Evolutionary conservation across 2,329 filamentous ascomycete species (phyloP), one percentile per base, ranked within the genome.

Genomic region (Septoria petroselini): DNA sequence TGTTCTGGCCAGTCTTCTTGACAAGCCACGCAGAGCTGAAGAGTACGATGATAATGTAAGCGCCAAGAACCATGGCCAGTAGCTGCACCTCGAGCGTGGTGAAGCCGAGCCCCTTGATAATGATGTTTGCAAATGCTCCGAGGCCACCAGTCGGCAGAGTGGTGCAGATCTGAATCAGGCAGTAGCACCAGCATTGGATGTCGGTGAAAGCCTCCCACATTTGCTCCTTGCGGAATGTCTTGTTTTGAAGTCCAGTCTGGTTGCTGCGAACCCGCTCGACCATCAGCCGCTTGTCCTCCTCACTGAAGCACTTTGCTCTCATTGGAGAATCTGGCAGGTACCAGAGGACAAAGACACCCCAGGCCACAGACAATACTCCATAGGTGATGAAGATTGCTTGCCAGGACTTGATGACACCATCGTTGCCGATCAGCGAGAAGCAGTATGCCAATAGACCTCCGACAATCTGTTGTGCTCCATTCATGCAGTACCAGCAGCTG

Each of bases 141-240:
- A 90, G 76, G 0, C 86, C 85, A 15, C 79, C 83, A 0, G 85
- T 89, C 0, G 85, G 86, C 1, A 90, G 72, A 0, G 85, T 89
- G 0, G 86, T 88, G 68, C 81, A 85, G 17, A 90, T 71, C 45
- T 83, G 78, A 39, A 89, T 83, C 23, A 64, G 55, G 44, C 53
- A 60, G 31, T 62, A 65, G 34, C 59, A 65, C 65, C 69, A 73
- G n/a, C 66, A 66, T 41, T 88, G 83, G 1, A 84, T 83, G 57
- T 90, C 86, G 0, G 66, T 67, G 7, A 87, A 68, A 0, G 81
- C 78, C 58, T 82, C 79, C 55, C 70, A 73, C 58, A 80, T 67
- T 56, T 81, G 79, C 48, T 81, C 74, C 1, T 66, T 55, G 15
- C 75, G 72, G 67, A 80, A 81, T 23, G 68, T 67, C 57, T 67